Conservation (phyloP, 225 moss, liverwort and hornwort genomes). For the Pseudisothecium myosuroides region DNA sequence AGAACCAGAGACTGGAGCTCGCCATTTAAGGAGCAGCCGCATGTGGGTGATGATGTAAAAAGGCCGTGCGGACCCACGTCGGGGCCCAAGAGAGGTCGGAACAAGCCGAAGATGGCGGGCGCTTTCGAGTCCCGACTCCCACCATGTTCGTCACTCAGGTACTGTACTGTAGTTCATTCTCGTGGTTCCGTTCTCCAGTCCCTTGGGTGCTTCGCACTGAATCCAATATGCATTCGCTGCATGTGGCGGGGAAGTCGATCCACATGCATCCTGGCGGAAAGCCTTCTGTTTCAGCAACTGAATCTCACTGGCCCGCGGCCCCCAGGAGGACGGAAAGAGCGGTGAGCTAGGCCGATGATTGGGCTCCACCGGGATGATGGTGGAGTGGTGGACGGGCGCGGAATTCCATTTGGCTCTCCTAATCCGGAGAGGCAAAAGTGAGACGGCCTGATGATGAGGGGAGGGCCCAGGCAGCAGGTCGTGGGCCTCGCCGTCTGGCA, state of each 20-base stretch:
- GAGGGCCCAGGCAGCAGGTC: not conserved
- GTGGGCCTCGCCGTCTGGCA: not conserved
- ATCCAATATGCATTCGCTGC: not conserved
- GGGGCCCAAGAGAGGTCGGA: not conserved
- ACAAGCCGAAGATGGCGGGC: not conserved
- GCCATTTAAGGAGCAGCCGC: not conserved
- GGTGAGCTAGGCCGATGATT: not conserved
- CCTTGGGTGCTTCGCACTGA: not conserved
- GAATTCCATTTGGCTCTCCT: not conserved
- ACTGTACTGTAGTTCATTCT: not conserved
- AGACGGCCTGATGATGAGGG: not conserved
- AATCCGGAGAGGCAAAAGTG: not conserved
- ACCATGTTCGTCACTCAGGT: not conserved
- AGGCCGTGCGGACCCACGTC: not conserved
- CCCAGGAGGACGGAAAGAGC: not conserved
- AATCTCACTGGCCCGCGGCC: not conserved
- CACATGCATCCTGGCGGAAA: not conserved
- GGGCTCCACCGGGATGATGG: not conserved
- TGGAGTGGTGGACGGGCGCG: not conserved
- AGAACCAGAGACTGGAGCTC: not conserved
- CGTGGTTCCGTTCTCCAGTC: no score
- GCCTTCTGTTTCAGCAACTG: not conserved
- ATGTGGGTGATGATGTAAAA: not conserved
- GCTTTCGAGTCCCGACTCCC: not conserved
- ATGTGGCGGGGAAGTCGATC: not conserved